Conservation (phyloP, 1,284 basidiomycete species). For the Ceratobasidium sp. region DNA sequence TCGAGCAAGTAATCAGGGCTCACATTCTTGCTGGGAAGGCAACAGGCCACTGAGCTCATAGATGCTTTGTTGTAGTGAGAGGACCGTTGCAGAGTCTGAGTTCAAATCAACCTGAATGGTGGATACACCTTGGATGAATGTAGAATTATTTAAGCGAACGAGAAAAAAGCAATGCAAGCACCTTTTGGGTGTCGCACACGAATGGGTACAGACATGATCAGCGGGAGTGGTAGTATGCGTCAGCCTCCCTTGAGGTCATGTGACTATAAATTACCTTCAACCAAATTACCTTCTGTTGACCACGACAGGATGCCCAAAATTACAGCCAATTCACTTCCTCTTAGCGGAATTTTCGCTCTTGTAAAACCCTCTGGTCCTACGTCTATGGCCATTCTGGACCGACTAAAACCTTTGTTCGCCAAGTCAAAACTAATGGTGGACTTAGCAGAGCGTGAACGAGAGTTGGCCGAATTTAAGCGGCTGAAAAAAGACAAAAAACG, state of each 20-base stretch:
- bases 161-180: constrained; percentile 72
- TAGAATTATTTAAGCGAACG: constrained; percentile 75
- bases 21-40: constrained; percentile 78
- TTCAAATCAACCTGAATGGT: constrained; percentile 53
- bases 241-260: constrained; percentile 13
- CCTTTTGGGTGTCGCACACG: constrained; percentile 83
- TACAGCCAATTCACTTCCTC: constrained; percentile 60
- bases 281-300: not conserved
- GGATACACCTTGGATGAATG: constrained; percentile 52
- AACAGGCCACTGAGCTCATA: constrained; percentile 62
- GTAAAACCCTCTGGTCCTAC: constrained; percentile 87
- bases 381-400: constrained; percentile 91
- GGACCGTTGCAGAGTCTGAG: constrained; percentile 48
- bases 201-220: constrained; percentile 54
- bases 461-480: constrained; percentile 53
- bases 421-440: constrained; percentile 82
- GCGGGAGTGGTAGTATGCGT: constrained; percentile 27
- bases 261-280: not conserved
- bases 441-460: constrained; percentile 29
- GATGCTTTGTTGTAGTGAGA: constrained; percentile 50
- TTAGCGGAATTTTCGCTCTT: constrained; percentile 84
- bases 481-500: constrained; percentile 46
- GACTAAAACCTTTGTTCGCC: constrained; percentile 80
- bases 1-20: constrained; percentile 48
- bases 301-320: constrained; percentile 68